A percentile compares a stretch with the other conserved stretches of the same genome.
phyloP scores from a whole-genome alignment of 371 early-diverging fungal genomes.

The Mucor mucedo region DNA sequence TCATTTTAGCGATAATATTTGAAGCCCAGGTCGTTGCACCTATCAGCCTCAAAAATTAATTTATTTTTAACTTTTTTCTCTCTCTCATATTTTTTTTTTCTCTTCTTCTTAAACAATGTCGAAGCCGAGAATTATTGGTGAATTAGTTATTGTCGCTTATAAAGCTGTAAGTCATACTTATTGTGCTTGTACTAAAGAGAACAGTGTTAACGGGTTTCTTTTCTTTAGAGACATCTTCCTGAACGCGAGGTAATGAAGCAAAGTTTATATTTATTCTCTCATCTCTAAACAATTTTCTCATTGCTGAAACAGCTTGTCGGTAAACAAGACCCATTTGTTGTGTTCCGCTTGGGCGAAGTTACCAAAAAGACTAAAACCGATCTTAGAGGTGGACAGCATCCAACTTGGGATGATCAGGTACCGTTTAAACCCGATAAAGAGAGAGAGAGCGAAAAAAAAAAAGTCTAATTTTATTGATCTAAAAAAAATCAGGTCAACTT shows the following conservation, averaged over 20 bases:
- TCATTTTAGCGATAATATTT: not conserved
- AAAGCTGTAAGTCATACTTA: conserved; percentile 44
- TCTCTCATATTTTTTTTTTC: not conserved
- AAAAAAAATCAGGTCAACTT: conserved; percentile 40
- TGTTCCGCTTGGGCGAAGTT: conserved; percentile 47
- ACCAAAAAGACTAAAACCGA: conserved; percentile 49
- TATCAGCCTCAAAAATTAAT: conserved; percentile 16
- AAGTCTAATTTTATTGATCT: not conserved
- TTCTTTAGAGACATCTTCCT: conserved; percentile 47
- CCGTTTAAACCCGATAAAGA: not conserved
- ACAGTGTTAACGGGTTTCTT: not conserved
- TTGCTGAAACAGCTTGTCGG: conserved; percentile 38
- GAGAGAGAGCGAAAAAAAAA: not conserved
- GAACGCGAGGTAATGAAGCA: conserved; percentile 45
- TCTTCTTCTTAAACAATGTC: conserved; percentile 23
- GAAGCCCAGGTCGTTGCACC: conserved; percentile 3
- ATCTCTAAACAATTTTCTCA: not conserved
- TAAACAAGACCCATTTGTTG: conserved; percentile 56
- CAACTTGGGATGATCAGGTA: conserved; percentile 62
- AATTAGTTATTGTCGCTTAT: conserved; percentile 53
- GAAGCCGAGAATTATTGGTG: conserved; percentile 41
- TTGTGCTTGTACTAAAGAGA: not conserved
- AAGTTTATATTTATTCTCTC: not conserved
- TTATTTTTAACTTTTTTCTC: conserved; percentile 12
- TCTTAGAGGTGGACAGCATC: conserved; percentile 55